Evolutionary conservation across 179 eudicot genomes (phyloP).

Genomic region (Pouteria campechiana): DNA sequence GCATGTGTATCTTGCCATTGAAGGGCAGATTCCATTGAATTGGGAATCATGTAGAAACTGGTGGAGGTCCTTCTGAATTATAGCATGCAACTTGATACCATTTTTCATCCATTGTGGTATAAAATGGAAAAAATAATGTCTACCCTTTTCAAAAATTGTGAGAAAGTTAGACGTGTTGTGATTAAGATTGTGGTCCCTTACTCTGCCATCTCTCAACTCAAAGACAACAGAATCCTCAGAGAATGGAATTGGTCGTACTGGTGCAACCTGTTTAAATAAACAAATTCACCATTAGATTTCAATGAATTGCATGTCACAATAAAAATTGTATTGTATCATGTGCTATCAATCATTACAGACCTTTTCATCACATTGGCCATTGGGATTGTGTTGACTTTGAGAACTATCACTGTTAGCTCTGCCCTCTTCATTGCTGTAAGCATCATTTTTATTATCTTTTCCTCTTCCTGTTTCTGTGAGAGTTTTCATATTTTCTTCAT

Average conservation of each 20-base stretch:
- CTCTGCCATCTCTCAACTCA: constrained; percentile 76
- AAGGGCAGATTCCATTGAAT: not conserved
- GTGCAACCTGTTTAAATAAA: constrained; percentile 38
- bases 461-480: not conserved
- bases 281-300: not conserved
- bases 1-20: not conserved
- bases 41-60: not conserved
- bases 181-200: constrained; percentile 18
- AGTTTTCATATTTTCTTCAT: constrained; percentile 4
- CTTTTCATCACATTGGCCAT: constrained; percentile 44
- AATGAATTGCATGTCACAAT: not conserved
- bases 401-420: constrained; percentile 7
- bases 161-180: not conserved
- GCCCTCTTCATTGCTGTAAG: constrained; percentile 7
- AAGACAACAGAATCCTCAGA: constrained; percentile 62
- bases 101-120: not conserved
- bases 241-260: constrained; percentile 61
- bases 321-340: not conserved
- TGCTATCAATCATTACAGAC: constrained; percentile 31
- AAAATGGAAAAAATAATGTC: not conserved
- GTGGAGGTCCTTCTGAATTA: not conserved
- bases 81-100: not conserved
- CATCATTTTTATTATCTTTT: constrained; percentile 9
- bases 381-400: not conserved
- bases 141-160: not conserved